phyloP scores from a whole-genome alignment of 805 yeast species.

The Saturnispora dispora region DNA sequence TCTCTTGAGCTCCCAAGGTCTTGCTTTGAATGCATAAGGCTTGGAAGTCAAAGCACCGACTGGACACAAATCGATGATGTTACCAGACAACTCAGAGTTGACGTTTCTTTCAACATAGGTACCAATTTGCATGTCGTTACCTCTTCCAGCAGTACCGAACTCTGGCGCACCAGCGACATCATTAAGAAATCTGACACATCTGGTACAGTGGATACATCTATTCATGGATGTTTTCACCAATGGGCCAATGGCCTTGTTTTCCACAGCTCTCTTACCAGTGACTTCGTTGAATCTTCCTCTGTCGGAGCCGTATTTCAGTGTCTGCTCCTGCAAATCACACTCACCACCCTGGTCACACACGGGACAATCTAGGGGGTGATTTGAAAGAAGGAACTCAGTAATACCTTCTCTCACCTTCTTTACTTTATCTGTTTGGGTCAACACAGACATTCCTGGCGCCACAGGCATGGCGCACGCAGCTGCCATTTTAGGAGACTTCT shows the following conservation, averaged over 20 bases:
- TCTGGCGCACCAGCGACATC: constrained; percentile 92
- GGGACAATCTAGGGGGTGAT: constrained; percentile 90
- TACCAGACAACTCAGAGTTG: constrained; percentile 79
- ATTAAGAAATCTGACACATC: constrained; percentile 83
- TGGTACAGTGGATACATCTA: constrained; percentile 86
- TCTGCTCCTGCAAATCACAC: constrained; percentile 86
- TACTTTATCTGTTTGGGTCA: constrained; percentile 69
- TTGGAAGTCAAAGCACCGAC: constrained; percentile 87
- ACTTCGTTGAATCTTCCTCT: constrained; percentile 79
- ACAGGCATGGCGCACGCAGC: constrained; percentile 92
- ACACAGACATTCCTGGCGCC: constrained; percentile 81
- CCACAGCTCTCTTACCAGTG: constrained; percentile 81
- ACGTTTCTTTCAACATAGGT: constrained; percentile 79
- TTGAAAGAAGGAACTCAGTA: constrained; percentile 78
- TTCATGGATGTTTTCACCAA: constrained; percentile 85
- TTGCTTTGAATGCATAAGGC: constrained; percentile 86
- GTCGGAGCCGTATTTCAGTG: constrained; percentile 74
- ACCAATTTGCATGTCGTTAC: constrained; percentile 87
- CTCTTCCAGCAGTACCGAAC: constrained; percentile 82
- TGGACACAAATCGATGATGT: constrained; percentile 81
- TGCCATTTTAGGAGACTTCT: constrained; percentile 80
- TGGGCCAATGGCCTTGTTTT: constrained; percentile 86
- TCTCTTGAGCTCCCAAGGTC: constrained; percentile 90
- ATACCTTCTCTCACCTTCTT: constrained; percentile 83
- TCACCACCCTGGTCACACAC: constrained; percentile 94